Base-by-base conservation (phyloP, 371 early-diverging fungal genomes). In the Mortierella sp. region DNA sequence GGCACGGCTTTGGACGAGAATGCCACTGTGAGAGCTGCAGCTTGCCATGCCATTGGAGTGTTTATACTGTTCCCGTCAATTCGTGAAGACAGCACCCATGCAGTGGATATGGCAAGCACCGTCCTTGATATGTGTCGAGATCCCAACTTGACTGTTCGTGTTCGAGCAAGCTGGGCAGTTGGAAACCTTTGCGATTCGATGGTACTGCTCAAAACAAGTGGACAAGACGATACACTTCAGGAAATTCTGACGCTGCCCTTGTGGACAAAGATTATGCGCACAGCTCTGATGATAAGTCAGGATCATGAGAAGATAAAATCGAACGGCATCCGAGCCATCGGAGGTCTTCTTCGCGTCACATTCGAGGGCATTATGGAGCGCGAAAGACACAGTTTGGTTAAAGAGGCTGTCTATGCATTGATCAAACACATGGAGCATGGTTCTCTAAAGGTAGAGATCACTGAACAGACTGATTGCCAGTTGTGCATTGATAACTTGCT, bases 251-350 rank as follows among this genome's bases (percentile, higher is more conserved):
- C 76, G 2, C 66, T 70, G 7, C 34, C 65, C 3, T 49, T 79
- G 15, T 89, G 87, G 86, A 80, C 76, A 7, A 70, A 80, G 28
- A 72, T 88, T 6, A 64, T 86, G 43, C 66, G 58, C 26, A 78
- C 85, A 3, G 84, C 85, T 0, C 78, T 90, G n/a, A 39, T 64
- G n/a, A 86, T 86, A 7, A 79, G 90, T 9, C 79, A 83, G 50
- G 93, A 93, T 62, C 90, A 92, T 63, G 93, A 92, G 31, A 93
- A 93, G 72, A 70, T 91, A 48, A 81, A 89, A 49, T 86, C 92
- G 3, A 92, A 91, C 78, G 92, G 91, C 4, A 89, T 90, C 5
- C 81, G 93, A 17, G 87, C 90, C 7, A 76, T 93, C 28, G 93
- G 93, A 4, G 89, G 92, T 57, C 65, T 92, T 7, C 63, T 91